Conservation (phyloP, 352 stramenopile genomes). For the Globisporangium barbulae region DNA sequence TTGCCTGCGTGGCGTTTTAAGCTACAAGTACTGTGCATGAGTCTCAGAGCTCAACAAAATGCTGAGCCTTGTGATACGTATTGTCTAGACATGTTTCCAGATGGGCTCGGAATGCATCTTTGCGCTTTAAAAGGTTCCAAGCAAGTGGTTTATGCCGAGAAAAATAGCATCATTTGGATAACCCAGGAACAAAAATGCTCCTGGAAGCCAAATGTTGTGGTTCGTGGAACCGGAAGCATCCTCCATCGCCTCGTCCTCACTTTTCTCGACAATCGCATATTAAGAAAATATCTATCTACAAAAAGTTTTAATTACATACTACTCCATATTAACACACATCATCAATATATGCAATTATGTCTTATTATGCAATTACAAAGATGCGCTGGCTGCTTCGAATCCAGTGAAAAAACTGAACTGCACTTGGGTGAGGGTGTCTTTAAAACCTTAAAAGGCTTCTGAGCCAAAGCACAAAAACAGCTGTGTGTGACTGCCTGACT, state of each 20-base stretch:
- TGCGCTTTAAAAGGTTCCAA: neutral
- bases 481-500: neutral
- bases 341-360: neutral
- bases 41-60: too few species aligned
- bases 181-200: neutral
- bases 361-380: neutral
- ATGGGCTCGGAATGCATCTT: neutral
- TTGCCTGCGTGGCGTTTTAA: too few species aligned
- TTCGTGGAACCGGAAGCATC: neutral
- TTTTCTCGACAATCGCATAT: neutral
- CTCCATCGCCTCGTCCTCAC: neutral
- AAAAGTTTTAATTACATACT: neutral
- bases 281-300: neutral
- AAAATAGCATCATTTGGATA: neutral
- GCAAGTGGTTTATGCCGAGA: neutral
- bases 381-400: conserved; percentile 5
- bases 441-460: neutral
- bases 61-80: neutral
- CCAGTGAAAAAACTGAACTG: conserved; percentile 8
- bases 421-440: neutral
- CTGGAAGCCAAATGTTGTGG: neutral
- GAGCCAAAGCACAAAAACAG: neutral
- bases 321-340: neutral
- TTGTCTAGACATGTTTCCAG: too few species aligned
- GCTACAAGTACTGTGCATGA: too few species aligned